Evolutionary conservation across 805 yeast genomes (phyloP), one percentile per base, ranked within the genome.

Genomic region (Priceomyces melissophilus): DNA sequence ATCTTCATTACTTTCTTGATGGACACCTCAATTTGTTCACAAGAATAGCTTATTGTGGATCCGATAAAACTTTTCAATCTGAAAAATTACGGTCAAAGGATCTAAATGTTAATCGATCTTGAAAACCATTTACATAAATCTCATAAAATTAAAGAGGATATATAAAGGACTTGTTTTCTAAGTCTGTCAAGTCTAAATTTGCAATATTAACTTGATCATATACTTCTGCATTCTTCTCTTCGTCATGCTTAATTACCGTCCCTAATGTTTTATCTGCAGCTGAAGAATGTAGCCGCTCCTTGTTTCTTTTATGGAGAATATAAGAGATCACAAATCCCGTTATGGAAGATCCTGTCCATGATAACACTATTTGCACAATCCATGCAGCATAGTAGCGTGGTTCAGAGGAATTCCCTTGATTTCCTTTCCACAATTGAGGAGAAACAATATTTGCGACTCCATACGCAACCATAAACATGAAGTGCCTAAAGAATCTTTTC

Each of bases 311-410:
- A 17, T 53, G 57, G 35, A 79, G 55, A 34, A 78, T 65, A 42
- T 42, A 63, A 35, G 76, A 66, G 2, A 41, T 30, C 3, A 20
- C 26, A 10, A 70, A 39, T 2, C 73, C 63, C n/a, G 73, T 26
- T 2, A 61, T 33, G 3, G 83, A 81, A 1, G 81, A 73, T 10
- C 61, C 32, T 30, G 63, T 57, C 52, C 75, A 78, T 7, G 77
- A 66, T n/a, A 75, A 47, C 10, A 76, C 78, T 38, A 78, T 74
- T 50, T 77, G 82, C 9, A 76, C 78, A 40, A 70, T 61, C 83
- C 84, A 55, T 10, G 63, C 58, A 3, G 55, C 49, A 14, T 46
- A 43, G 30, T 55, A 60, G n/a, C 54, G 46, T 35, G 82, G 82
- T 6, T 70, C 65, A 5, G 25, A 20, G 8, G 25, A 20, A 20